phyloP scores from a whole-genome alignment of 495 filamentous ascomycete genomes.

The Durotheca rogersii region DNA sequence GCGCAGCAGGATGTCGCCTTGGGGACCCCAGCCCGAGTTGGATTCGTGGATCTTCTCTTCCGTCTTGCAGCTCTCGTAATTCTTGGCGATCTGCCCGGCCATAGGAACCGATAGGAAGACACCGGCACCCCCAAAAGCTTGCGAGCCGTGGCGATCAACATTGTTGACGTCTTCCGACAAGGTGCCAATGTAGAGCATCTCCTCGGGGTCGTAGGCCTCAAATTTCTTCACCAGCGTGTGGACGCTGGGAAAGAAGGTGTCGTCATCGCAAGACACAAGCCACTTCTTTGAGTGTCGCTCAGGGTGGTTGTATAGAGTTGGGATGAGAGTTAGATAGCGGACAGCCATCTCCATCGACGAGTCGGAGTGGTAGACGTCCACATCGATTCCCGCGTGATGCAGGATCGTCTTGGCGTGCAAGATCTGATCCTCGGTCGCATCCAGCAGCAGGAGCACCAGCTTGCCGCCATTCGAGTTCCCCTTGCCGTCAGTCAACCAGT shows the following conservation, averaged over 20 bases:
- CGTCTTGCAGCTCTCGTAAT: constrained; percentile 56
- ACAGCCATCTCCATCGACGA: constrained; percentile 62
- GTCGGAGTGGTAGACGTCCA: constrained; percentile 62
- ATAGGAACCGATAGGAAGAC: constrained; percentile 68
- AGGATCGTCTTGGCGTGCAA: constrained; percentile 41
- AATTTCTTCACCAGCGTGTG: constrained; percentile 56
- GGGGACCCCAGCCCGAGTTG: constrained; percentile 55
- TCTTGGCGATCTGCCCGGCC: constrained; percentile 58
- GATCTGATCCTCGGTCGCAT: constrained; percentile 46
- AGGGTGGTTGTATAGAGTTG: constrained; percentile 52
- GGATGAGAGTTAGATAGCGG: constrained; percentile 56
- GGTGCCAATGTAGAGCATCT: constrained; percentile 65
- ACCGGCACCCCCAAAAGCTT: constrained; percentile 72
- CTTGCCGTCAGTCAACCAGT: constrained; percentile 51
- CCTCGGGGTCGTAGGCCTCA: constrained; percentile 52
- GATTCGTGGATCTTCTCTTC: constrained; percentile 51
- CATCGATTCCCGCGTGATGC: constrained; percentile 57
- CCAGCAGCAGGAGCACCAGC: constrained; percentile 45
- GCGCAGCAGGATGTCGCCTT: constrained; percentile 66
- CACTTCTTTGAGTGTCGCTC: constrained; percentile 58
- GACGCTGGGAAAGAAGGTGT: constrained; percentile 72
- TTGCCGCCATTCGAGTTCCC: constrained; percentile 53
- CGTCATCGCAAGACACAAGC: constrained; percentile 71
- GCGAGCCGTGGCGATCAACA: constrained; percentile 65
- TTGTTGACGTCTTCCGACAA: constrained; percentile 70